Base-by-base conservation (phyloP, 176 grass and related monocot genomes). In the Aechmea fasciata region DNA sequence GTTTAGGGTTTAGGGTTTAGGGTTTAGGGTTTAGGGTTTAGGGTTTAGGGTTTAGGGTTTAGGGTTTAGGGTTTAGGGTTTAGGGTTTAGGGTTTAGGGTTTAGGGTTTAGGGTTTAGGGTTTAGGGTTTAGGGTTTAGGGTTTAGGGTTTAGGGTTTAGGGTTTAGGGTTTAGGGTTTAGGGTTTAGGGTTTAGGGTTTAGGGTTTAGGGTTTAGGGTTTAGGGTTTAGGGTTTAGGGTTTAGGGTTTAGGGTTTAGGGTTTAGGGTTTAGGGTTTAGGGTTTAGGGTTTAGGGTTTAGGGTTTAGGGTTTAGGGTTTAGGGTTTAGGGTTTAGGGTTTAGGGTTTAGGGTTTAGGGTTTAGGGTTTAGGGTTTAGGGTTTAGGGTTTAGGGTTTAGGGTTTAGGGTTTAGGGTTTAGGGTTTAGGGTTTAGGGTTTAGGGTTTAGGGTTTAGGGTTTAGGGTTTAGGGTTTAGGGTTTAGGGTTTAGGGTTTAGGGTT, bases 161-260 rank as follows among this genome's bases (percentile, higher is more conserved):
- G n/a, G n/a, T n/a, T n/a, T n/a, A n/a, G n/a, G n/a, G n/a, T n/a
- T n/a, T n/a, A n/a, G n/a, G n/a, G n/a, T n/a, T n/a, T n/a, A n/a
- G n/a, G n/a, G n/a, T n/a, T n/a, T n/a, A n/a, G 47, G 64, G 64
- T 22, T 67, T 67, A 47, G 47, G 64, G 64, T 22, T 67, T 67
- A 47, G 47, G 64, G 64, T 22, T 33, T 33, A 67, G 64, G 64
- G 64, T 67, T 67, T 67, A 67, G 64, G 64, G 64, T 67, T 67
- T 67, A 67, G 64, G 64, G 64, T 67, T 67, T 67, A 67, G 64
- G 64, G 64, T 67, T 67, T 51, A 51, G 63, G 63, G 63, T 65
- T 65, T 65, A 65, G 63, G 63, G 63, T 65, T 65, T 65, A 65
- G 63, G 63, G 63, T 65, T 65, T 65, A 65, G 63, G 63, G 63